Percentiles rank a stretch among this genome's conserved stretches.
These are phyloP conservation scores for Hypocrella siamensis DNA, from an alignment of 2,329 filamentous ascomycete species.

Conservation along the genomic window DNA sequence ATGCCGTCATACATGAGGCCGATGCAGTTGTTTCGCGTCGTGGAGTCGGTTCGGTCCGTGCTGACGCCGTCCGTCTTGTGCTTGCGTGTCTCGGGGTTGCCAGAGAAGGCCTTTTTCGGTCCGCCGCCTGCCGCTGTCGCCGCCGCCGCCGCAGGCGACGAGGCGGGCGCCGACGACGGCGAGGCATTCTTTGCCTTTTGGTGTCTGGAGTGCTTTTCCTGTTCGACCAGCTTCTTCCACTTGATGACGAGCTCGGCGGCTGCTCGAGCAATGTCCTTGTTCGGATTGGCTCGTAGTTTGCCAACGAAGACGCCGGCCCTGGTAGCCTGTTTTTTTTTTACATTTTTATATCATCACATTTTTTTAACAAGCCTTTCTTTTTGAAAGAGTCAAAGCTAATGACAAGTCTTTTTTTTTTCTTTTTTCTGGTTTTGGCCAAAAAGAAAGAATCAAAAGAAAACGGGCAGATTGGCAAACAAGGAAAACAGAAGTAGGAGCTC, in stretches of 20 bases:
- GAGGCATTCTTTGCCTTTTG: conserved; percentile 25
- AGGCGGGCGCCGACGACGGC: conserved; percentile 28
- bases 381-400: too few species aligned
- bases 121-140: conserved; percentile 22
- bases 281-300: conserved; percentile 58
- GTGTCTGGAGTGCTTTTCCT: conserved; percentile 35
- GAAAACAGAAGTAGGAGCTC: background rate
- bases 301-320: conserved; percentile 82
- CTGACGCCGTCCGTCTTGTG: conserved; percentile 72
- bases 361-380: too few species aligned
- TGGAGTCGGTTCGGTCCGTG: conserved; percentile 56
- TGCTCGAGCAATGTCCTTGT: conserved; percentile 65
- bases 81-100: conserved; percentile 63
- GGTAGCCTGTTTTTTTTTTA: conserved; percentile 41
- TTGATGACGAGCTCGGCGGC: conserved; percentile 75
- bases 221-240: conserved; percentile 69
- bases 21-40: conserved; percentile 68
- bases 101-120: conserved; percentile 35
- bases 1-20: conserved; percentile 90
- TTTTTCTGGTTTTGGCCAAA: too few species aligned
- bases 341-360: background rate
- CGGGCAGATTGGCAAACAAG: background rate
- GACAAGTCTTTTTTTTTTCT: too few species aligned
- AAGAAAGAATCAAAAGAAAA: background rate
- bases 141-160: conserved; percentile 31